A percentile compares a stretch with the other conserved stretches of the same genome.
These are phyloP conservation scores for Rhipidocladum racemiflorum DNA, from an alignment of 176 grass and related monocot species.

Conservation along the genomic window DNA sequence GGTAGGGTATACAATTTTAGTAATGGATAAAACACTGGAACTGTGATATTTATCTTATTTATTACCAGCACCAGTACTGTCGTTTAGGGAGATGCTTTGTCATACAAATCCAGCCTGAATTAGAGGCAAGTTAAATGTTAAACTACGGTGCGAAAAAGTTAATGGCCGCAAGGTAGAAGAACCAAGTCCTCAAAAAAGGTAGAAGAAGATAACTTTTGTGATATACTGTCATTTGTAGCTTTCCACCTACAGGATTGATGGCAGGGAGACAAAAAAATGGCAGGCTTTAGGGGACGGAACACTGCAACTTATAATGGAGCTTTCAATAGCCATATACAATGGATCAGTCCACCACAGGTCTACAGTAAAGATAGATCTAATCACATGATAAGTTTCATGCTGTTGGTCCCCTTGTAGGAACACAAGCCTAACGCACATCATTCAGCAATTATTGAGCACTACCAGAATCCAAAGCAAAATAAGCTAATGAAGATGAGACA, in stretches of 20 bases:
- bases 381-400: conserved; percentile 63
- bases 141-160: not conserved
- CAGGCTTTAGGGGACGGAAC: conserved; percentile 55
- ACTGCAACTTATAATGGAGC: conserved; percentile 62
- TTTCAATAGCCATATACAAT: conserved; percentile 51
- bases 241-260: conserved; percentile 35
- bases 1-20: not conserved
- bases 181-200: not conserved
- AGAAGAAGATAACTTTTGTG: not conserved
- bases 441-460: conserved; percentile 50
- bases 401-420: conserved; percentile 49
- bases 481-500: conserved; percentile 24
- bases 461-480: conserved; percentile 45
- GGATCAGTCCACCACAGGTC: conserved; percentile 39
- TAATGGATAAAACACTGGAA: not conserved
- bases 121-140: not conserved
- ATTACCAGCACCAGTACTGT: not conserved
- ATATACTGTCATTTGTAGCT: conserved; percentile 1
- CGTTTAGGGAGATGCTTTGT: not conserved
- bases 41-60: not conserved
- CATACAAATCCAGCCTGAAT: not conserved
- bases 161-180: not conserved
- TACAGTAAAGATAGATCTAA: conserved; percentile 48
- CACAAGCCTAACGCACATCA: conserved; percentile 48
- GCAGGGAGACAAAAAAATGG: conserved; percentile 31